These are phyloP conservation scores for Blastocladiella emersonii DNA, from an alignment of 371 early-diverging fungal species.

Conservation along the genomic window DNA sequence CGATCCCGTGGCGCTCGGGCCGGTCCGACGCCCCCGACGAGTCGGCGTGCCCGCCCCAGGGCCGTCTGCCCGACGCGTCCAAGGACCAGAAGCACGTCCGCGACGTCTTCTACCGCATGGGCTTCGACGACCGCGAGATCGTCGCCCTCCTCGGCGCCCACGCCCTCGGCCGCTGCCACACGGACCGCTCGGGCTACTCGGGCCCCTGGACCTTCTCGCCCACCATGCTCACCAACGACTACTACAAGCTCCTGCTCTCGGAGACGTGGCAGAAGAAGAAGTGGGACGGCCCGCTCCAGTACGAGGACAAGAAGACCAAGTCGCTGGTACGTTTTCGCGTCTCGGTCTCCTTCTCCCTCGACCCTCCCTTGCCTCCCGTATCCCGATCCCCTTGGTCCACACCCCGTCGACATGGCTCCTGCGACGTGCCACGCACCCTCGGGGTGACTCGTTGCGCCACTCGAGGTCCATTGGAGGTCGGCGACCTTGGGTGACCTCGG, in stretches of 20 bases:
- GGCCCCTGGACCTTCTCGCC: slow-evolving; percentile 83
- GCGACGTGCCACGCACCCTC: no score
- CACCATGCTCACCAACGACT: slow-evolving; percentile 75
- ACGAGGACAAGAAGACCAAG: slow-evolving; percentile 48
- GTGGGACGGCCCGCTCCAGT: slow-evolving; percentile 71
- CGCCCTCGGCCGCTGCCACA: slow-evolving; percentile 86
- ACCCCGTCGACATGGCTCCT: no score
- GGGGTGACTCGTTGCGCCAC: no score
- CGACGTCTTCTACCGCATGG: slow-evolving; percentile 59
- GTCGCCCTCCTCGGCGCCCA: slow-evolving; percentile 83
- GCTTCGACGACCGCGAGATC: slow-evolving; percentile 90
- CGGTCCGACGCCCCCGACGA: slow-evolving; percentile 35
- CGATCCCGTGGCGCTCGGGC: slow-evolving; percentile 25
- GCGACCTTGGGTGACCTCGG: no score
- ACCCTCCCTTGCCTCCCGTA: no score
- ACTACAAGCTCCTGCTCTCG: slow-evolving; percentile 54
- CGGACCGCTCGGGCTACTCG: slow-evolving; percentile 72
- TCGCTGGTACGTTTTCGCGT: no score
- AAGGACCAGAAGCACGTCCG: slow-evolving; percentile 56
- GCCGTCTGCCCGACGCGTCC: slow-evolving; percentile 79
- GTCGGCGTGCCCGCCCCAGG: slow-evolving; percentile 59
- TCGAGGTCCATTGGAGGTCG: no score
- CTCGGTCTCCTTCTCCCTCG: no score
- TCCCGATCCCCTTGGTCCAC: no score
- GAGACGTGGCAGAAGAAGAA: slow-evolving; percentile 40